Base-by-base conservation (phyloP, 2,329 filamentous ascomycete genomes). In the Trichoderma koningii region DNA sequence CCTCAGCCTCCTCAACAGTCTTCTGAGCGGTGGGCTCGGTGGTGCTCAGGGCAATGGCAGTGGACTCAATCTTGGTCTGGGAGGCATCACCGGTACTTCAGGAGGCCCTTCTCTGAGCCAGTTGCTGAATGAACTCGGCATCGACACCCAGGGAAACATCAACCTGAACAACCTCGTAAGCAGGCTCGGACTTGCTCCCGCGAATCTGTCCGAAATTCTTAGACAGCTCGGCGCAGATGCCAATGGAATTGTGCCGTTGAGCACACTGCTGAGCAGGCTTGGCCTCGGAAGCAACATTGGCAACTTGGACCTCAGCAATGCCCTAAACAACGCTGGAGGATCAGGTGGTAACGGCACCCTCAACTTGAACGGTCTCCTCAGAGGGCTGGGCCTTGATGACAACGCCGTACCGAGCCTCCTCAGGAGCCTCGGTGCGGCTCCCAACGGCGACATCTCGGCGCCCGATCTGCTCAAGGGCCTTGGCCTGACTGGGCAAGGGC, bases 401-500 rank as follows among this genome's bases (percentile, higher is more conserved):
- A 44, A 23, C 17, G 53, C 38, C 19, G 9, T 17, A 14, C 7
- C 21, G 15, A 56, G 10, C n/a, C 34, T 56, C 21, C 53, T 56
- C 38, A 44, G 10, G 7, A 56, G 53, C 30, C 53, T 56, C 6
- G 53, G 53, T 42, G 53, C 53, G 12, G 21, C 42, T 28, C 38
- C 38, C 1, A 28, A 44, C 17, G 53, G 53, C 7, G 19, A 56
- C 17, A 56, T 56, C 38, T 44, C 53, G 5, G 19, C 38, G 42
- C 7, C 34, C 15, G 53, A 44, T 7, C 53, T 56, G 21, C 53
- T 56, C n/a, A 56, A 28, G 26, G 17, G 53, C 19, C 53, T 56
- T 56, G 38, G 38, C 2, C 53, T 56, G 15, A 44, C 23, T 14
- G 38, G 38, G 21, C 21, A 56, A n/a, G 26, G 17, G 7, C 21